Conservation (phyloP, 805 yeast species). For the Ogataea saltuana region DNA sequence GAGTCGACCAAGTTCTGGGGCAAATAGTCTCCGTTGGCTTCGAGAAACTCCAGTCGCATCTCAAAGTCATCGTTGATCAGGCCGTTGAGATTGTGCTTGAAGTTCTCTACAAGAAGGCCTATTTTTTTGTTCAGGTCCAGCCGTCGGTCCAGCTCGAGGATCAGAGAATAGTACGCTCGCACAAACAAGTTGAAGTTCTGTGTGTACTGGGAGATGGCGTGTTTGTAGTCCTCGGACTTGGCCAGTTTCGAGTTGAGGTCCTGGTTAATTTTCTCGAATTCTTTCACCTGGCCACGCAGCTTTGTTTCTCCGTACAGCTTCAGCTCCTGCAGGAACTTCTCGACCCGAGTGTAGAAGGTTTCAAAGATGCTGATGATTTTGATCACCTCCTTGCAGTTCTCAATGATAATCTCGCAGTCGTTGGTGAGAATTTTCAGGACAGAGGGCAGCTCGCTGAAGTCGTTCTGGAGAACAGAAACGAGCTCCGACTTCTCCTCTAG, state of each 20-base stretch:
- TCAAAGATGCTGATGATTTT: slow-evolving; percentile 27
- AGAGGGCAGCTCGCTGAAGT: slow-evolving; percentile 55
- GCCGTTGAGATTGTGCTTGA: slow-evolving; percentile 41
- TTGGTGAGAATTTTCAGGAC: slow-evolving; percentile 52
- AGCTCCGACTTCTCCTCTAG: slow-evolving; percentile 40
- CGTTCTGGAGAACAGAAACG: slow-evolving; percentile 49
- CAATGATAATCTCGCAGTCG: slow-evolving; percentile 32
- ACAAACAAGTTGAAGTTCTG: slow-evolving; percentile 53
- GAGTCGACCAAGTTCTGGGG: slow-evolving; percentile 43
- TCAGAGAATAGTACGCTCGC: slow-evolving; percentile 50
- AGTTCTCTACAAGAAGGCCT: slow-evolving; percentile 39
- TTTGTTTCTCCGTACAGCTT: slow-evolving; percentile 35
- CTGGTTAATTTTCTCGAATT: slow-evolving; percentile 18
- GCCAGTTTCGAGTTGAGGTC: slow-evolving; percentile 15
- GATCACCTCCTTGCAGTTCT: slow-evolving; percentile 33
- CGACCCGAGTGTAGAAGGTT: slow-evolving; percentile 19
- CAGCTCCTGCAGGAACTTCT: slow-evolving; percentile 23
- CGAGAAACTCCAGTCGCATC: slow-evolving; percentile 45
- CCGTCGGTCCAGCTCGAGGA: slow-evolving; percentile 56
- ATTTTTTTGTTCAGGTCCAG: slow-evolving; percentile 42
- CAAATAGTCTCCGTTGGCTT: slow-evolving; percentile 51
- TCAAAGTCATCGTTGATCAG: slow-evolving; percentile 46
- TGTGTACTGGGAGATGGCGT: slow-evolving; percentile 27
- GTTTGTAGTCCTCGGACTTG: slow-evolving; percentile 16
- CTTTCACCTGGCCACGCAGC: slow-evolving; percentile 20